These are phyloP conservation scores for Pyrenophora graminea DNA, from an alignment of 2,329 filamentous ascomycete genomes.

Conservation along the genomic window DNA sequence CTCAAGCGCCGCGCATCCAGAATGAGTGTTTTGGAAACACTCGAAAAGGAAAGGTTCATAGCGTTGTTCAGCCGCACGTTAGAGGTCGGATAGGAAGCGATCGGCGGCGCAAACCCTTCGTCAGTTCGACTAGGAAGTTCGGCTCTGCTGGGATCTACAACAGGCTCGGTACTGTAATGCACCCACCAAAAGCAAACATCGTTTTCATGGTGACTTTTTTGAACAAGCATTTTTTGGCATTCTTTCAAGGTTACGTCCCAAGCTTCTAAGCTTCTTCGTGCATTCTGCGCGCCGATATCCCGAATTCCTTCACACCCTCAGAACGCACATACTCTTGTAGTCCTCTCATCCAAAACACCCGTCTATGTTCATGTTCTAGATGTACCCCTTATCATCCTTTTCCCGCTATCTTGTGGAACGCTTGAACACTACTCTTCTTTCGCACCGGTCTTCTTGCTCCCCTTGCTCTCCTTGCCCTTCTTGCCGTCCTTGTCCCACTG, in stretches of 20 bases:
- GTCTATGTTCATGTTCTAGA: not conserved
- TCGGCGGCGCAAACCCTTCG: constrained; percentile 1
- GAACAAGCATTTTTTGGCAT: constrained; percentile 3
- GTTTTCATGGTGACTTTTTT: not conserved
- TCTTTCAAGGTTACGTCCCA: too few relatives aligned
- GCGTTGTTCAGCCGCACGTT: not conserved
- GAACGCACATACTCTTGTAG: not conserved
- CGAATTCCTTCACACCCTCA: not conserved
- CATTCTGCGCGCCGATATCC: not conserved
- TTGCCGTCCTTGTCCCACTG: not conserved
- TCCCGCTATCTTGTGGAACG: not conserved
- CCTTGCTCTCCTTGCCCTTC: not conserved
- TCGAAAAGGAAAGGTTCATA: not conserved
- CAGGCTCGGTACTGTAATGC: constrained; percentile 2
- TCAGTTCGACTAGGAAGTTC: not conserved
- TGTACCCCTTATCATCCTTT: not conserved
- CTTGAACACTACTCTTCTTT: not conserved
- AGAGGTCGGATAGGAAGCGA: not conserved
- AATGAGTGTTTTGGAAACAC: not conserved
- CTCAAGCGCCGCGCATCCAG: not conserved
- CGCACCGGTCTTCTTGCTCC: not conserved
- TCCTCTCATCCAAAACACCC: not conserved
- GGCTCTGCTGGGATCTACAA: not conserved
- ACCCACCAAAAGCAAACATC: not conserved
- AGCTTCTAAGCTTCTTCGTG: not conserved